A percentile compares a stretch with the other conserved stretches of the same genome.
Conservation (phyloP, 257 asterid genomes). For the Perilla frutescens region DNA sequence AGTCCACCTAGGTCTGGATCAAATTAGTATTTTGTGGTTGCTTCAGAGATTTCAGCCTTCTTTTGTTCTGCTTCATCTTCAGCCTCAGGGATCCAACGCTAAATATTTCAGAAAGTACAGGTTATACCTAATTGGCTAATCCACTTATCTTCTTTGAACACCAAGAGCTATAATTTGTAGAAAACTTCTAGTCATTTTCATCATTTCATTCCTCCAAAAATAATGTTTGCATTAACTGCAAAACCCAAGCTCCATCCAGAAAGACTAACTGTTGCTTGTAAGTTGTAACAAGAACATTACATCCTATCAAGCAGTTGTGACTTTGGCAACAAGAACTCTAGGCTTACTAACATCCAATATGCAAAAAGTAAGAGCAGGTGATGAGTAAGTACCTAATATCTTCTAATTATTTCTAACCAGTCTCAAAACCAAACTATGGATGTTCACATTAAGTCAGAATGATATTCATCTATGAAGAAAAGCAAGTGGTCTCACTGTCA, state of each 20-base stretch:
- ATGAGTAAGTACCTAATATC: neutral
- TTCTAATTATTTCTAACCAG: neutral
- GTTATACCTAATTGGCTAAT: neutral
- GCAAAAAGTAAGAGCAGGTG: neutral
- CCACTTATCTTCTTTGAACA: conserved; percentile 6
- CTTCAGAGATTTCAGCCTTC: neutral
- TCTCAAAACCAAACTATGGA: neutral
- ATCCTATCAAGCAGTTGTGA: neutral
- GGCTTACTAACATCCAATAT: neutral
- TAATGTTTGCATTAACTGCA: conserved; percentile 7
- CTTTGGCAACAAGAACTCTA: neutral
- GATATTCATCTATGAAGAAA: neutral
- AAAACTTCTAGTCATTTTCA: neutral
- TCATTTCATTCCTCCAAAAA: neutral
- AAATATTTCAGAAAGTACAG: neutral
- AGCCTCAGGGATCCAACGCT: neutral
- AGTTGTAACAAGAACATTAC: neutral
- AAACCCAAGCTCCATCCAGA: neutral
- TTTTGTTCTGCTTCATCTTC: neutral
- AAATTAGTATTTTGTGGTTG: neutral
- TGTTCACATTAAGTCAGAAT: neutral
- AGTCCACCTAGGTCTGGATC: neutral
- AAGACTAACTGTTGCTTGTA: neutral
- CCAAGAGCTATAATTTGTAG: conserved; percentile 1
- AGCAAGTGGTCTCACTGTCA: neutral